Conservation (phyloP, 1,139 yeast genomes). For the Candida anutae region DNA sequence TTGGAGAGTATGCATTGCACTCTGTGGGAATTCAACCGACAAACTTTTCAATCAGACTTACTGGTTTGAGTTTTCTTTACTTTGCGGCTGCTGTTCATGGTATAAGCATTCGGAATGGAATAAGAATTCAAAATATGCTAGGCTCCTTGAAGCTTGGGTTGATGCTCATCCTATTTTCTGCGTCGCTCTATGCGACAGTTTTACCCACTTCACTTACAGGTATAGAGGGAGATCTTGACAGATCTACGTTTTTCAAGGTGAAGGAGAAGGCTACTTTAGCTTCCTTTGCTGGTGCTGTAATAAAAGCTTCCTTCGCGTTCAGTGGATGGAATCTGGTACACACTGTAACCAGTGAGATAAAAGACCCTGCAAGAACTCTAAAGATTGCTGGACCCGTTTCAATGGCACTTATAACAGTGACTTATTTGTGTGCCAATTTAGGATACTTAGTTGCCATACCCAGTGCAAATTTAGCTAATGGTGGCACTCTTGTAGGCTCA, state of each 20-base stretch:
- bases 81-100: conserved; percentile 45
- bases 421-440: conserved; percentile 47
- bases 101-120: conserved; percentile 44
- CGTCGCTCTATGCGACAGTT: conserved; percentile 43
- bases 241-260: conserved; percentile 21
- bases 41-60: conserved; percentile 30
- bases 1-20: conserved; percentile 58
- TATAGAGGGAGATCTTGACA: conserved; percentile 31
- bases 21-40: conserved; percentile 36
- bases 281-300: conserved; percentile 46
- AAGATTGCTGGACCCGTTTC: conserved; percentile 57
- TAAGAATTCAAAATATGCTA: conserved; percentile 46
- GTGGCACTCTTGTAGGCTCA: conserved; percentile 56
- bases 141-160: conserved; percentile 47
- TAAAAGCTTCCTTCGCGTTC: conserved; percentile 53
- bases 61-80: conserved; percentile 40
- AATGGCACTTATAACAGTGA: conserved; percentile 36
- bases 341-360: conserved; percentile 53
- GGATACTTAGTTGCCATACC: conserved; percentile 52
- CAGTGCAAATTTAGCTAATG: conserved; percentile 41
- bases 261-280: conserved; percentile 30
- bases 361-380: conserved; percentile 49
- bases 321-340: conserved; percentile 63
- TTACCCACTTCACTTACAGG: conserved; percentile 37
- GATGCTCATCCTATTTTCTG: conserved; percentile 38